A percentile compares a stretch with the other conserved stretches of the same genome.
Evolutionary conservation across 192 early-diverging fungal genomes (phyloP).

Genomic region (Globomyces pollinis-pini): DNA sequence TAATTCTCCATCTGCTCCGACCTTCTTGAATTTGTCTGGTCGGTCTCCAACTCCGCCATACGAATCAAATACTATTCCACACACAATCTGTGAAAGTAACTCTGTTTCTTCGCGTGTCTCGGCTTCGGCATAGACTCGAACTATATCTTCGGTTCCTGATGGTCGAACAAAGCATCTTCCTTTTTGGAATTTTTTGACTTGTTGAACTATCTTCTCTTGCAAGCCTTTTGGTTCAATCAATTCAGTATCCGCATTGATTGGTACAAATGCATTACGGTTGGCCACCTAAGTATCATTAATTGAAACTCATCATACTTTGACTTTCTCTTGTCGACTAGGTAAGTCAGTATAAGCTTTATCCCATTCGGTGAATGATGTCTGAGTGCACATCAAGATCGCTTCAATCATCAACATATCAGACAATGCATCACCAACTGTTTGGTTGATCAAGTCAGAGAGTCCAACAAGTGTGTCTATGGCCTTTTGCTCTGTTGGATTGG

Average conservation of each 20-base stretch:
- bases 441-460: constrained; percentile 93
- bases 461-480: constrained; percentile 74
- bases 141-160: constrained; percentile 97
- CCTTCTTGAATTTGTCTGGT: constrained; percentile 41
- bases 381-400: constrained; percentile 75
- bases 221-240: constrained; percentile 79
- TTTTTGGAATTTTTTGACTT: constrained; percentile 73
- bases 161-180: constrained; percentile 96
- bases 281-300: constrained; percentile 44
- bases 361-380: constrained; percentile 81
- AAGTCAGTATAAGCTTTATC: constrained; percentile 89
- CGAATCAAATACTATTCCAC: constrained; percentile 86
- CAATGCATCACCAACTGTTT: constrained; percentile 96
- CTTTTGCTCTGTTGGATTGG: constrained; percentile 64
- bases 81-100: constrained; percentile 75
- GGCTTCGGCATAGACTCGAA: constrained; percentile 98
- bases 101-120: constrained; percentile 86
- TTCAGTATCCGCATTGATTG: constrained; percentile 94
- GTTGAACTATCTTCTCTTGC: constrained; percentile 74
- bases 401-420: constrained; percentile 96
- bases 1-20: constrained; percentile 7
- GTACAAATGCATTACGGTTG: constrained; percentile 81
- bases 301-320: constrained; percentile 55
- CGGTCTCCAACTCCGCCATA: constrained; percentile 86
- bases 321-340: constrained; percentile 93